Evolutionary conservation across 2,329 filamentous ascomycete species (phyloP), one percentile per base, ranked within the genome.

Genomic region (Pseudogymnoascus sp.): DNA sequence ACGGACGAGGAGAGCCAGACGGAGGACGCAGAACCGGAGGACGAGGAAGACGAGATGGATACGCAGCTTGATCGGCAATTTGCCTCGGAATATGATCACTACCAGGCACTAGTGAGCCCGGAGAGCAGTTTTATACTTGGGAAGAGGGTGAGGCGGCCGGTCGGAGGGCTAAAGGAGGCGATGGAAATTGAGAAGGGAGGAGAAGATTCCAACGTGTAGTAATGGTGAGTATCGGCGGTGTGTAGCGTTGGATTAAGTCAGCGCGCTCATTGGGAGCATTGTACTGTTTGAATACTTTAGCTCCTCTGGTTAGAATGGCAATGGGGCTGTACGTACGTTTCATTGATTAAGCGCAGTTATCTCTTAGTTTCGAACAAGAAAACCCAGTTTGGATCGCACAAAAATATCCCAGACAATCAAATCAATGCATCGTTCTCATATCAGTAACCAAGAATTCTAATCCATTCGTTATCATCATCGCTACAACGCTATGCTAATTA

Each of bases 51-150:
- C n/a, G 60, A 62, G 22, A 60, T 61, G 25, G 49, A 42, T 12
- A 61, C 65, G 19, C 19, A 19, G 19, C 41, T 64, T 25, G 33
- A 64, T 14, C 60, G 63, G 14, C 63, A 67, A 42, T 67, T 68
- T 38, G 64, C 58, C 30, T 67, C 65, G 16, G 70, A 72, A 61
- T 72, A 72, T 62, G 71, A 72, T 22, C 66, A 62, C 7, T 72
- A 64, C 36, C 70, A 69, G 39, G 69, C 68, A 23, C 45, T 70
- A 5, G 67, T 65, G 14, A 66, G 64, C n/a, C 69, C 69, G 14
- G 64, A 64, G 4, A 66, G 63, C 58, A 64, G 64, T 7, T 52
- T 68, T 7, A 41, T 62, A 8, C 38, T 71, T 35, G 68, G 68
- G 19, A 72, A 72, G 65, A 60, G 70, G n/a, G 60, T 62, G n/a